Conservation (phyloP, 331 rosid genomes). For the Erythrophleum ivorense region DNA sequence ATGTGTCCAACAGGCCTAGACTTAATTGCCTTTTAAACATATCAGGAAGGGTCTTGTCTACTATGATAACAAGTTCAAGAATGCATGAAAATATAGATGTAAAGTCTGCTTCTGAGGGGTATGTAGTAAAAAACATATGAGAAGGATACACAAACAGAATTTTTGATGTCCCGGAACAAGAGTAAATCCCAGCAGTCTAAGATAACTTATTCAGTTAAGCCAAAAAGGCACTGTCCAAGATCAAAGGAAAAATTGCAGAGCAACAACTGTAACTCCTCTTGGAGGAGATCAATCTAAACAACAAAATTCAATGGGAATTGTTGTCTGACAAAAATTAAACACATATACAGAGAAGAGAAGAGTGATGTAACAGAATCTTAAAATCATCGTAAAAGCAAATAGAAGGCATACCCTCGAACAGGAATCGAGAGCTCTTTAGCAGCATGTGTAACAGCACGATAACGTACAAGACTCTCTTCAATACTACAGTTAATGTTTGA, state of each 20-base stretch:
- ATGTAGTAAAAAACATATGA: neutral
- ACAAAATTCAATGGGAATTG: neutral
- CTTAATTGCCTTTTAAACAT: conserved; percentile 8
- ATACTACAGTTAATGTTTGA: conserved; percentile 90
- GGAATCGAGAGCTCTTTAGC: conserved; percentile 82
- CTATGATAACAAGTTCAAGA: neutral
- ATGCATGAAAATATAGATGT: neutral
- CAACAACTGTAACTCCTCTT: conserved; percentile 33
- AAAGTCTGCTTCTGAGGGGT: neutral
- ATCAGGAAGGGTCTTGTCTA: conserved; percentile 14
- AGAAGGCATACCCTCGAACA: conserved; percentile 77
- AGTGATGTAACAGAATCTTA: conserved; percentile 13
- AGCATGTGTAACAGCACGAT: conserved; percentile 74
- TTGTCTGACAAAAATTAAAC: conserved; percentile 1
- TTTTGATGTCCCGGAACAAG: conserved; percentile 8
- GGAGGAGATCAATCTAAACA: conserved; percentile 19
- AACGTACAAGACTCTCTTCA: conserved; percentile 84
- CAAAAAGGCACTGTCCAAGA: conserved; percentile 38
- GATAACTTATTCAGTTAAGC: conserved; percentile 19
- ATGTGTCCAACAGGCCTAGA: conserved; percentile 18
- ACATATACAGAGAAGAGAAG: conserved; percentile 13
- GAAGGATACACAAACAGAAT: neutral
- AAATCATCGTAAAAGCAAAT: conserved; percentile 31
- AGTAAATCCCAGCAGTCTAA: neutral
- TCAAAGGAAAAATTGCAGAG: conserved; percentile 50